Conservation (phyloP, 257 asterid species). For the Perilla frutescens region DNA sequence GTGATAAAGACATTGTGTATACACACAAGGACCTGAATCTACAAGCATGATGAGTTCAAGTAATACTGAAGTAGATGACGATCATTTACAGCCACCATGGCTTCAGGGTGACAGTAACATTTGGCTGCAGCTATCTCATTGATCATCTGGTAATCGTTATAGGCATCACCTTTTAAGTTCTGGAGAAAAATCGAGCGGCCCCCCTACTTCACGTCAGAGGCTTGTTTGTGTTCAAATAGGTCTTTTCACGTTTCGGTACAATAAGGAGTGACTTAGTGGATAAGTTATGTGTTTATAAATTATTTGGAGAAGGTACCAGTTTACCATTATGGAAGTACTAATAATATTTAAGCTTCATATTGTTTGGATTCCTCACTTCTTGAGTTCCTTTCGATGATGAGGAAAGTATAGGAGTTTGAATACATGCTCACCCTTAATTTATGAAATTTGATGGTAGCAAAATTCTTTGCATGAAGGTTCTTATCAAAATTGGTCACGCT, state of each 20-base stretch:
- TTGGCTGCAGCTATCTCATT: constrained; percentile 21
- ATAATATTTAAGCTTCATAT: neutral
- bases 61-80: neutral
- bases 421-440: too few relatives aligned
- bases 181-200: constrained; percentile 9
- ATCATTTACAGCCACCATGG: constrained; percentile 12
- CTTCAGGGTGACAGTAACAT: neutral
- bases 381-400: neutral
- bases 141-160: constrained; percentile 9
- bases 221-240: neutral
- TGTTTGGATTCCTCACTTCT: neutral
- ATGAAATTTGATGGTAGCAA: too few relatives aligned
- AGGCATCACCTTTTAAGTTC: neutral
- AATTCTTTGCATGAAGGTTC: too few relatives aligned
- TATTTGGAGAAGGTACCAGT: neutral
- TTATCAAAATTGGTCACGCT: too few relatives aligned
- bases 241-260: constrained; percentile 6
- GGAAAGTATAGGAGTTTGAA: too few relatives aligned
- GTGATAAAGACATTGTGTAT: constrained; percentile 61
- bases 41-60: constrained; percentile 30
- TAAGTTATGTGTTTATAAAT: constrained; percentile 23
- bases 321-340: neutral
- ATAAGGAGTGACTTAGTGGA: constrained; percentile 27
- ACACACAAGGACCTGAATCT: constrained; percentile 60
- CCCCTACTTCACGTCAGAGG: constrained; percentile 6